Percentiles rank a stretch among this genome's conserved stretches.
Conservation (phyloP, 176 grass and related monocot species). For the Triticum timopheevii region DNA sequence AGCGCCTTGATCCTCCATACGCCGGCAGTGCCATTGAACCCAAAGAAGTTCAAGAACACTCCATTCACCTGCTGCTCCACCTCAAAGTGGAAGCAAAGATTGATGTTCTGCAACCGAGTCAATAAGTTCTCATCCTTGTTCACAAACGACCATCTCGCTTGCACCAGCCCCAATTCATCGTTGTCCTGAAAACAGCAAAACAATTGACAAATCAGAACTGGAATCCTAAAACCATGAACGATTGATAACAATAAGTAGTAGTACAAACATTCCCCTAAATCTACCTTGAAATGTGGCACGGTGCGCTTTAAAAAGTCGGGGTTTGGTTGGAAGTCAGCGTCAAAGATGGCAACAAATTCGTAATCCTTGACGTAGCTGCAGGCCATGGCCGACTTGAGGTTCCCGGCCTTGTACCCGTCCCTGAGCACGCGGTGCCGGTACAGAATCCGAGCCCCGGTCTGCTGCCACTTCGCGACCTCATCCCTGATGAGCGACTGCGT, state of each 20-base stretch:
- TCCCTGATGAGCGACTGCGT: constrained; percentile 83
- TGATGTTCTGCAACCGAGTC: constrained; percentile 90
- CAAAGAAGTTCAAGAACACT: constrained; percentile 88
- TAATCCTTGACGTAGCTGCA: constrained; percentile 96
- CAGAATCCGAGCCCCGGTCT: constrained; percentile 78
- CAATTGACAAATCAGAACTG: background rate
- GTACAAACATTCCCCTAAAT: background rate
- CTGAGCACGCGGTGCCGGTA: constrained; percentile 86
- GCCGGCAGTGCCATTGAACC: constrained; percentile 94
- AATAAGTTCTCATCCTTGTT: constrained; percentile 94
- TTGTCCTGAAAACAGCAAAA: constrained; percentile 51
- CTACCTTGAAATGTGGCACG: constrained; percentile 97
- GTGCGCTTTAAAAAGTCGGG: constrained; percentile 85
- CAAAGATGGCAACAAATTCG: constrained; percentile 96
- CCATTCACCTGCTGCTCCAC: constrained; percentile 99
- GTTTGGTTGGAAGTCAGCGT: constrained; percentile 93
- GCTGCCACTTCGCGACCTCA: constrained; percentile 94
- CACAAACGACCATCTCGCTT: constrained; percentile 98
- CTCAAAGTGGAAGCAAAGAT: constrained; percentile 99
- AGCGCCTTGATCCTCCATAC: constrained; percentile 94
- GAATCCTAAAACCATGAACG: background rate
- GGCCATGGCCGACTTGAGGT: constrained; percentile 94
- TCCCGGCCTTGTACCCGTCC: constrained; percentile 97
- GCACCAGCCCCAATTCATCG: constrained; percentile 85
- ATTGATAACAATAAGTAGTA: background rate